Percentiles rank a stretch among this genome's conserved stretches.
Conservation (phyloP, 2,329 filamentous ascomycete species). For the Fusarium sp. region DNA sequence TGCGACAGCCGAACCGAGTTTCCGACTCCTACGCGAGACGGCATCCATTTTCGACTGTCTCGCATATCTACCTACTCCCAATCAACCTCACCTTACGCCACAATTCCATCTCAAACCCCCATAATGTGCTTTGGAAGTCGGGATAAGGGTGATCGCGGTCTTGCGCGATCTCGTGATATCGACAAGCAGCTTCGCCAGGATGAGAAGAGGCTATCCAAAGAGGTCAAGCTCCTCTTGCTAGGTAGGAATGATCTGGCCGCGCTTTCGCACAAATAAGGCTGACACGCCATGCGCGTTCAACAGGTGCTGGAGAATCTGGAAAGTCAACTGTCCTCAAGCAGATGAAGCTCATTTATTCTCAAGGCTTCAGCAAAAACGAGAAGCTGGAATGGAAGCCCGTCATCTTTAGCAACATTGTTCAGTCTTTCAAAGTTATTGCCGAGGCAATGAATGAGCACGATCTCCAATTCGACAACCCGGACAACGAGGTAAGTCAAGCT, state of each 20-base stretch:
- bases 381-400: slow-evolving; percentile 94
- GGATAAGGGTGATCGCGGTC: slow-evolving; percentile 60
- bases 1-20: slow-evolving; percentile 1
- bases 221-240: slow-evolving; percentile 92
- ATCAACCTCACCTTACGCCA: background rate
- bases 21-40: background rate
- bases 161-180: slow-evolving; percentile 76
- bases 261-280: slow-evolving; percentile 7
- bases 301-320: slow-evolving; percentile 88
- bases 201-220: slow-evolving; percentile 85
- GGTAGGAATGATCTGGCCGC: slow-evolving; percentile 62
- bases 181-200: slow-evolving; percentile 87
- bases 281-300: slow-evolving; percentile 20
- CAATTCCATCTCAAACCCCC: slow-evolving; percentile 13
- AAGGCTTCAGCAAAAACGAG: slow-evolving; percentile 90
- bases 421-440: slow-evolving; percentile 89
- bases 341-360: slow-evolving; percentile 97
- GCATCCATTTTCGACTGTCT: background rate
- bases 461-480: slow-evolving; percentile 80
- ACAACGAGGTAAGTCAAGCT: slow-evolving; percentile 74
- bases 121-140: slow-evolving; percentile 73
- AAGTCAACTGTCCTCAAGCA: slow-evolving; percentile 98
- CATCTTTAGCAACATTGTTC: slow-evolving; percentile 93
- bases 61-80: background rate
- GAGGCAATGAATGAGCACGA: slow-evolving; percentile 90